Evolutionary conservation across 257 asterid genomes (phyloP).

Genomic region (Solanum tarijense): DNA sequence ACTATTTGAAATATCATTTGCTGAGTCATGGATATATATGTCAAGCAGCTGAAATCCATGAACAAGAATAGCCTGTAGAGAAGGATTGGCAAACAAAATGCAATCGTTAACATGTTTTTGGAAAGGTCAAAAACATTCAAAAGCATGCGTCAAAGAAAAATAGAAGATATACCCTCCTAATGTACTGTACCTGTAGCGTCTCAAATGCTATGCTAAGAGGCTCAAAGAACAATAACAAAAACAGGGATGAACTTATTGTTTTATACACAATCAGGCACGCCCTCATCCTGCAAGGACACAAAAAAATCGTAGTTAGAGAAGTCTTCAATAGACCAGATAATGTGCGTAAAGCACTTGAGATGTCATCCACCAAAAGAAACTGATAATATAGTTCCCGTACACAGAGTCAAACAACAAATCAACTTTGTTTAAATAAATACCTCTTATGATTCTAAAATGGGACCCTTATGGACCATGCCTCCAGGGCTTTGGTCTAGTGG

Average conservation of each 20-base stretch:
- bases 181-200: constrained; percentile 70
- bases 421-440: not conserved
- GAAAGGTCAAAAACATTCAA: not conserved
- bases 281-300: constrained; percentile 47
- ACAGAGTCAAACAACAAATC: not conserved
- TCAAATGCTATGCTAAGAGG: constrained; percentile 92
- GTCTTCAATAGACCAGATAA: not conserved
- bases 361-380: not conserved
- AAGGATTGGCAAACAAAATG: constrained; percentile 7
- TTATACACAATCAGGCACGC: constrained; percentile 43
- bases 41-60: constrained; percentile 95
- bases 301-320: constrained; percentile 1
- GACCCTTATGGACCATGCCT: not conserved
- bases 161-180: not conserved
- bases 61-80: constrained; percentile 75
- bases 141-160: not conserved
- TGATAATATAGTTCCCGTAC: not conserved
- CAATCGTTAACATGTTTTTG: not conserved
- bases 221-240: constrained; percentile 77
- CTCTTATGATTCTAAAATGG: not conserved
- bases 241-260: constrained; percentile 38
- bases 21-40: constrained; percentile 72
- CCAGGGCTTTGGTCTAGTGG: not conserved
- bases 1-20: constrained; percentile 48
- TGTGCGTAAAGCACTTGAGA: not conserved